phyloP scores from a whole-genome alignment of 2,329 filamentous ascomycete species.

The Colletotrichum gloeosporioides region DNA sequence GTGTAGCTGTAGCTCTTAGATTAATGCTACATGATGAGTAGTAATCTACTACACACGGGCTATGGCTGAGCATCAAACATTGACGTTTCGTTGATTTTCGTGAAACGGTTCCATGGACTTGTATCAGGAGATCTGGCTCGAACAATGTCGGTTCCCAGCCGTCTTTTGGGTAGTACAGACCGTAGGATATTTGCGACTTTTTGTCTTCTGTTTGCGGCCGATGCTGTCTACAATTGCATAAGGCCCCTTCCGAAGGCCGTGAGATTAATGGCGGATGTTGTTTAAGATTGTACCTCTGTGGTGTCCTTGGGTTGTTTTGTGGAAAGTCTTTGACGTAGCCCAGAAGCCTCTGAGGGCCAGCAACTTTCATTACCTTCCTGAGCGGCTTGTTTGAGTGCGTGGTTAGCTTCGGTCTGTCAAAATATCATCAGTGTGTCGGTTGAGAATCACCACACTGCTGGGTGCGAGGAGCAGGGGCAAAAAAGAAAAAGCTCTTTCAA shows the following conservation, averaged over 20 bases:
- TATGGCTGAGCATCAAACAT: neutral
- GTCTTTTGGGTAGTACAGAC: neutral
- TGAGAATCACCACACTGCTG: neutral
- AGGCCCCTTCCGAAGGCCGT: neutral
- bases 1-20: constrained; percentile 90
- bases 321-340: neutral
- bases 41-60: neutral
- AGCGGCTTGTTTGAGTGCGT: neutral
- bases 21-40: neutral
- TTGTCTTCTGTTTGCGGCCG: neutral
- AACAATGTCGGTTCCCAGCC: neutral
- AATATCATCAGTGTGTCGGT: neutral
- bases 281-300: neutral
- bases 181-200: neutral
- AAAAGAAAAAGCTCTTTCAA: neutral
- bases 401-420: neutral
- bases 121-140: rapidly evolving
- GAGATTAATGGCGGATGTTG: neutral
- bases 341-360: rapidly evolving
- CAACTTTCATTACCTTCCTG: neutral
- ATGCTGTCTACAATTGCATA: rapidly evolving
- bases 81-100: neutral
- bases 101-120: neutral
- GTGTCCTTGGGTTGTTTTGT: neutral
- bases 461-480: neutral